Evolutionary conservation across 306 rosid species (phyloP), one percentile per base, ranked within the genome.

Genomic region (Acmispon strigosus): DNA sequence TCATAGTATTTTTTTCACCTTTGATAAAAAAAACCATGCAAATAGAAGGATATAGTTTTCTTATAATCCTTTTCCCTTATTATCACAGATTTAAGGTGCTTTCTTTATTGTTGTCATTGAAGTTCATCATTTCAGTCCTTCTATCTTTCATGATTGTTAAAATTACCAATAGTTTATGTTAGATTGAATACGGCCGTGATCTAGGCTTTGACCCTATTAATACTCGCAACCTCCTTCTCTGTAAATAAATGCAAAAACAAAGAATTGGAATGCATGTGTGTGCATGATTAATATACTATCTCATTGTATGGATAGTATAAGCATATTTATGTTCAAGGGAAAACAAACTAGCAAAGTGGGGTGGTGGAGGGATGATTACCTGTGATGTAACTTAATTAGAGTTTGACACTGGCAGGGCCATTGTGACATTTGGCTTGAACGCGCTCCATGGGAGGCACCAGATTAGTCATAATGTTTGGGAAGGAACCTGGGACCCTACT

Each of bases 341-440:
- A 47, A 58, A 24, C 50, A 27, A 41, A 72, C 24, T 22, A 22
- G 24, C 24, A 1, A 34, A 59, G 12, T 5, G 37, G 0, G 43
- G 22, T 8, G 13, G 43, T 20, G 14, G 8, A 62, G 51, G 14
- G 39, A 15, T 41, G 69, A 52, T 44, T 78, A 50, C 32, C 1
- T 43, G 16, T 20, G 13, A 39, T 20, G 73, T 18, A 43, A 50
- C 32, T 49, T 56, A 70, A 49, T 54, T 55, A 50, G 41, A 74
- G 34, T 78, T 72, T 60, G 60, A 58, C 19, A 56, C 47, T 76
- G 80, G 82, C 89, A 94, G 99, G 83, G 87, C 85, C 42, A 66
- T 91, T 55, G 69, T 89, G 73, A 94, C 97, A 41, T 94, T 91
- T 85, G 87, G 99, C 85, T 81, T 94, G 88, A 94, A 94, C 69